Evolutionary conservation across 352 stramenopile genomes (phyloP).

Genomic region (Aphanomyces astaci): DNA sequence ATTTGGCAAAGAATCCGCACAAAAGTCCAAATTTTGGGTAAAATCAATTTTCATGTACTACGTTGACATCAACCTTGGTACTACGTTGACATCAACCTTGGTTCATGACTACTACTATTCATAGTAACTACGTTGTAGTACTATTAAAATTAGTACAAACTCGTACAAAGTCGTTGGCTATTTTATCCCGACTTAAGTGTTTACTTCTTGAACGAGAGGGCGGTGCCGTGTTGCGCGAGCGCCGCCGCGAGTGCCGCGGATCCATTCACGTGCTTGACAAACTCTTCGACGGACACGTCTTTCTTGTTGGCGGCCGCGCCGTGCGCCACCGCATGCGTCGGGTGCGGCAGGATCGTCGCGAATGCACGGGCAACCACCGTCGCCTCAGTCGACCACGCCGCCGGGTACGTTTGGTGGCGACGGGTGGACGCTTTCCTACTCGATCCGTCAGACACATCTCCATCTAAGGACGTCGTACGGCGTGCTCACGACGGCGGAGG

Average conservation of each 20-base stretch:
- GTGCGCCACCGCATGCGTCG: neutral
- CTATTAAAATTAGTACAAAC: no score
- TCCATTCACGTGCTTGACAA: conserved; percentile 5
- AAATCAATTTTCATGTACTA: no score
- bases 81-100: no score
- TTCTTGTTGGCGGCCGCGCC: neutral
- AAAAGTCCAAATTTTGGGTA: no score
- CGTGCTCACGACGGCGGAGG: neutral
- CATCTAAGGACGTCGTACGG: neutral
- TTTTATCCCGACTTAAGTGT: no score
- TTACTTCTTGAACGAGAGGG: conserved; percentile 10
- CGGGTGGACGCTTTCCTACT: neutral
- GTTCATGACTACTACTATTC: no score
- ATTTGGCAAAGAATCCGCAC: no score
- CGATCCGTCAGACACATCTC: neutral
- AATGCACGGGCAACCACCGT: neutral
- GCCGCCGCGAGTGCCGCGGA: neutral
- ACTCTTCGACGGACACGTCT: conserved; percentile 13
- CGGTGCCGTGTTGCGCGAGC: conserved; percentile 5
- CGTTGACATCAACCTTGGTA: no score
- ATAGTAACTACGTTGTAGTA: no score
- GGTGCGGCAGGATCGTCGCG: neutral
- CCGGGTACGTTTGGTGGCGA: conserved; percentile 1
- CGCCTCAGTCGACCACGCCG: neutral
- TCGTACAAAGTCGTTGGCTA: no score